Evolutionary conservation across 305 asterid species (phyloP), one percentile per base, ranked within the genome.

Genomic region (Fraxinus ornus): DNA sequence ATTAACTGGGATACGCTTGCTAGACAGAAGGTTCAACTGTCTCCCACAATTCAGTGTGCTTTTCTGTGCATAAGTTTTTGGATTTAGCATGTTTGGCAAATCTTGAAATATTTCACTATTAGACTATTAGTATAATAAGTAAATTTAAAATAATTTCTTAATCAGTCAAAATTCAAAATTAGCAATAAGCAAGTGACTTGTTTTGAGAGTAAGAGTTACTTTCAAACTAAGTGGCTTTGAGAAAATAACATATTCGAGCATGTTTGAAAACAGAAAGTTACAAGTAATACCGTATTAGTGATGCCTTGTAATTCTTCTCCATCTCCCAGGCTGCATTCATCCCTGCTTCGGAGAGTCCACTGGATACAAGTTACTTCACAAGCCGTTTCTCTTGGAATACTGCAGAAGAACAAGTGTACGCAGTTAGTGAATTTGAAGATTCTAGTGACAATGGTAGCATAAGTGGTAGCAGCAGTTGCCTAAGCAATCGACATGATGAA

Each of bases 1-100:
- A 94, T 94, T 85, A 94, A 92, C 90, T 96, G 99, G 99, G 97
- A 96, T 88, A 94, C 99, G 4, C 96, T 96, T 83, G 99, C 98
- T 49, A 89, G 98, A 83, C 99, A 94, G 85, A 96, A 96, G 99
- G 98, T 94, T 82, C 21, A 86, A 77, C 77, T 44, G 64, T 73
- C 57, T 30, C 39, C 36, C 21, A 10, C 75, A 68, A 26, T 28
- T 68, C 75, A 68, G 17, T 12, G 21, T 26, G 8, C 75, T 68
- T 68, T 68, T 30, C 15, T 68, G 37, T 28, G 75, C 39, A 28
- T 0, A 64, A 52, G 21, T 22, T 21, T 21, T 22, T 7, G 5
- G 12, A 19, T 64, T 21, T 21, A 22, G 33, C 5, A 10, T 64
- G 71, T 24, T 64, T 64, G 72, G 72, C 72, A 22, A 62, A 24